Evolutionary conservation across 106 monocot genomes (phyloP).

Genomic region (Dioscorea zingiberensis): DNA sequence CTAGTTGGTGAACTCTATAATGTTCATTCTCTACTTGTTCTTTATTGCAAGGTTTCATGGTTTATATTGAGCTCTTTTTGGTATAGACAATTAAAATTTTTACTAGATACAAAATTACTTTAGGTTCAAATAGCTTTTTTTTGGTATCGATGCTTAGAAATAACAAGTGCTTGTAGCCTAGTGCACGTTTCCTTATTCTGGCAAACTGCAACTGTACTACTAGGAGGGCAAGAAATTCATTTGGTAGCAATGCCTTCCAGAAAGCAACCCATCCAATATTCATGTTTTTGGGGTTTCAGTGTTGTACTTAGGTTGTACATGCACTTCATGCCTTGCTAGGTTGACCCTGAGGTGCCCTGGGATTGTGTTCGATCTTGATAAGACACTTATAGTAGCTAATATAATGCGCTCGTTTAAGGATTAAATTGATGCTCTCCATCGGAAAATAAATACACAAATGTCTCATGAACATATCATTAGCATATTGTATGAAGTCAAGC

Average conservation of each 20-base stretch:
- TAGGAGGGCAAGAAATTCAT: slow-evolving; percentile 84
- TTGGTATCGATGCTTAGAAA: too few relatives aligned
- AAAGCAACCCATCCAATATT: slow-evolving; percentile 37
- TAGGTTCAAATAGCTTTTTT: too few relatives aligned
- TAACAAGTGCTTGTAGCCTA: too few relatives aligned
- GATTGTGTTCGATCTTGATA: slow-evolving; percentile 99
- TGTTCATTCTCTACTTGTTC: too few relatives aligned
- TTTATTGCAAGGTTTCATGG: too few relatives aligned
- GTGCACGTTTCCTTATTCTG: background rate
- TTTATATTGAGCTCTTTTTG: too few relatives aligned
- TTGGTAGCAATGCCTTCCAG: slow-evolving; percentile 84
- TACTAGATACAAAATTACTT: too few relatives aligned
- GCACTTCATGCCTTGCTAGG: slow-evolving; percentile 74
- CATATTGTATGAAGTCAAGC: slow-evolving; percentile 86
- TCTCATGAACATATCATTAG: slow-evolving; percentile 66
- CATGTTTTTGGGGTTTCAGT: slow-evolving; percentile 88
- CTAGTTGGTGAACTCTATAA: too few relatives aligned
- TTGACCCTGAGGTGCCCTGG: slow-evolving; percentile 88
- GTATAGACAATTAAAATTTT: too few relatives aligned
- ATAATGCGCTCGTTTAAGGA: slow-evolving; percentile 96
- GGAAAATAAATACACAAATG: slow-evolving; percentile 68
- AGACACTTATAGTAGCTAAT: slow-evolving; percentile 96
- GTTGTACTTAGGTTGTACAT: slow-evolving; percentile 51
- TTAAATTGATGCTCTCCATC: slow-evolving; percentile 70
- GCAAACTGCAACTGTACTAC: slow-evolving; percentile 84